Evolutionary conservation across 106 monocot genomes (phyloP).

Genomic region (Hemerocallis citrina): DNA sequence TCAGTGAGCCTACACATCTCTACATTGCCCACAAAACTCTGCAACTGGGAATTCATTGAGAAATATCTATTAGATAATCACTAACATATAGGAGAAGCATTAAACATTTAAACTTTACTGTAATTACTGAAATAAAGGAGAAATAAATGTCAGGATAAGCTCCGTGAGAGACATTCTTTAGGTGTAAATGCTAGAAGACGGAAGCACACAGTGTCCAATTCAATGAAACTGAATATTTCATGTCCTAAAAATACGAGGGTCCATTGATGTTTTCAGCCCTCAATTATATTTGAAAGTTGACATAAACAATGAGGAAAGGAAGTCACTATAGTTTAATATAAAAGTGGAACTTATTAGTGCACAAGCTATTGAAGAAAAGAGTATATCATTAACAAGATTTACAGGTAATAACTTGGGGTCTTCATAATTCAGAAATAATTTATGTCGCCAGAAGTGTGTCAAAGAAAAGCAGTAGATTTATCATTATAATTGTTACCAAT

Average conservation of each 20-base stretch:
- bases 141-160: not conserved
- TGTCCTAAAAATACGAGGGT: not conserved
- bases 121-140: not conserved
- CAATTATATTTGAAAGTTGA: not conserved
- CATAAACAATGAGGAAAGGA: not conserved
- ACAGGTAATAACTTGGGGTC: too few species aligned
- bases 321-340: not conserved
- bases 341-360: not conserved
- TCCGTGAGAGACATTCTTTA: not conserved
- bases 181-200: not conserved
- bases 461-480: too few species aligned
- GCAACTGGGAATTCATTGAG: slow-evolving; percentile 50
- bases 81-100: not conserved
- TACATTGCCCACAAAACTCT: slow-evolving; percentile 86
- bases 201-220: too few species aligned
- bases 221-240: not conserved
- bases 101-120: not conserved
- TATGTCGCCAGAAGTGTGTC: too few species aligned
- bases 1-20: slow-evolving; percentile 93
- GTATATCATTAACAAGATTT: not conserved
- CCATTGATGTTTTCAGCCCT: not conserved
- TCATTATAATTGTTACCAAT: too few species aligned
- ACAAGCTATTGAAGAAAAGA: not conserved
- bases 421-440: too few species aligned
- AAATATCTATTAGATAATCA: not conserved